These are phyloP conservation scores for Petrea volubilis DNA, from an alignment of 257 asterid genomes.

Conservation along the genomic window DNA sequence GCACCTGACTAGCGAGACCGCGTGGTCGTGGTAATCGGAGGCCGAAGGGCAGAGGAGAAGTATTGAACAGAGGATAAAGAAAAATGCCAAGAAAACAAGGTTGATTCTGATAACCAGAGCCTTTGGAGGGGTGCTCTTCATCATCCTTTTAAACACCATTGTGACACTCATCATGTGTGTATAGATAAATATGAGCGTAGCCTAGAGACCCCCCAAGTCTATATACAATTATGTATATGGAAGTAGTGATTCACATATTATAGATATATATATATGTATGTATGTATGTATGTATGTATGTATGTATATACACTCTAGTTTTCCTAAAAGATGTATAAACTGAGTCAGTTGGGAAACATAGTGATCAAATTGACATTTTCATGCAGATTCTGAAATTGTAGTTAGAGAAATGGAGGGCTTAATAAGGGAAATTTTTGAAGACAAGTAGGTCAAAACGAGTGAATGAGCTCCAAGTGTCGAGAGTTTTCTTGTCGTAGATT, in stretches of 20 bases:
- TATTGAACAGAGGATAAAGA: conserved; percentile 46
- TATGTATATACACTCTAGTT: too few species aligned
- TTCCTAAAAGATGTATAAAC: too few species aligned
- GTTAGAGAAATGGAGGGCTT: conserved; percentile 26
- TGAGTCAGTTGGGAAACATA: too few species aligned
- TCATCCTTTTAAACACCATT: conserved; percentile 38
- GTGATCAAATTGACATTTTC: neutral
- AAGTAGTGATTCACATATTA: too few species aligned
- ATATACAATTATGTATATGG: too few species aligned
- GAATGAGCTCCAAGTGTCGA: conserved; percentile 36
- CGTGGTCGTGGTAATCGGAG: conserved; percentile 35
- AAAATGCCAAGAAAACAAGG: conserved; percentile 46
- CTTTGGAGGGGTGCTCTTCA: conserved; percentile 41
- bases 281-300: too few species aligned
- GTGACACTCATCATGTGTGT: neutral
- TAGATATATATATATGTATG: too few species aligned
- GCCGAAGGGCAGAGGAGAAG: conserved; percentile 50
- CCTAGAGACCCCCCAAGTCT: too few species aligned
- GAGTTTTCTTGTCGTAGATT: neutral
- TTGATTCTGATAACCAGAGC: conserved; percentile 48
- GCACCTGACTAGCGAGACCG: conserved; percentile 40
- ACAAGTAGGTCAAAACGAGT: conserved; percentile 21
- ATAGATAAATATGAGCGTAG: neutral
- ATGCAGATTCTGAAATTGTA: neutral
- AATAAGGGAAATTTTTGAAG: conserved; percentile 20